A percentile compares a stretch with the other conserved stretches of the same genome.
These are phyloP conservation scores for Gnomoniopsis smithogilvyi DNA, from an alignment of 2,329 filamentous ascomycete genomes.

Conservation along the genomic window DNA sequence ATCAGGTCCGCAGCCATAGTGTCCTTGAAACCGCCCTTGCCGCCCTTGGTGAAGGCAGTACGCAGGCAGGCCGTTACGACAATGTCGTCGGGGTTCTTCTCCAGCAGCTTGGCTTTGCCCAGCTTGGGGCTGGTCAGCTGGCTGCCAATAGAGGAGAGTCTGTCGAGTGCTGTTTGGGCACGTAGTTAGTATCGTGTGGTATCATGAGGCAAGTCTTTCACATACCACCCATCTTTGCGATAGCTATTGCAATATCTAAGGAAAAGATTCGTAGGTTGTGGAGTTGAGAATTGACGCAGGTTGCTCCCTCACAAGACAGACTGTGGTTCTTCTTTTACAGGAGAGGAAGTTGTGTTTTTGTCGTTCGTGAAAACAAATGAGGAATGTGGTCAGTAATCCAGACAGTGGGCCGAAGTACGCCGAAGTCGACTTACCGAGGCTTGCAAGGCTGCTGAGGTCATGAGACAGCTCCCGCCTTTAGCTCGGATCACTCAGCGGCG, in stretches of 20 bases:
- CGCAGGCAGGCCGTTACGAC: slow-evolving; percentile 92
- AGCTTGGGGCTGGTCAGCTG: slow-evolving; percentile 51
- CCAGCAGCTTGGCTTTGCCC: slow-evolving; percentile 53
- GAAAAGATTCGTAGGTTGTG: neutral
- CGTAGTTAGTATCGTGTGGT: neutral
- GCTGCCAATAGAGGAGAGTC: slow-evolving; percentile 58
- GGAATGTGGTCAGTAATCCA: neutral
- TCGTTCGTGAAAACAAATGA: neutral
- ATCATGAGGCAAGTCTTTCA: neutral
- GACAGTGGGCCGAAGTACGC: neutral
- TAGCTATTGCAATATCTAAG: neutral
- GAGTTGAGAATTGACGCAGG: neutral
- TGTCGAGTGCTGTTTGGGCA: slow-evolving; percentile 46
- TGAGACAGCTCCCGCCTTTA: no score
- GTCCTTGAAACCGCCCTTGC: slow-evolving; percentile 94
- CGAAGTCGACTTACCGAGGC: neutral
- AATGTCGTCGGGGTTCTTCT: slow-evolving; percentile 70
- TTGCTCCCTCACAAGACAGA: neutral
- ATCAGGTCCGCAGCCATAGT: slow-evolving; percentile 84
- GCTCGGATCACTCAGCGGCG: no score
- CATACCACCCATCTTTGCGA: slow-evolving; percentile 23
- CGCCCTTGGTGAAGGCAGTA: slow-evolving; percentile 87
- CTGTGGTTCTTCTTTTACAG: neutral
- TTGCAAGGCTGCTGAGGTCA: no score
- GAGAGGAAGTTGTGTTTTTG: neutral